Evolutionary conservation across 2,329 filamentous ascomycete genomes (phyloP), one percentile per base, ranked within the genome.

Genomic region (Diplocarpon mali): DNA sequence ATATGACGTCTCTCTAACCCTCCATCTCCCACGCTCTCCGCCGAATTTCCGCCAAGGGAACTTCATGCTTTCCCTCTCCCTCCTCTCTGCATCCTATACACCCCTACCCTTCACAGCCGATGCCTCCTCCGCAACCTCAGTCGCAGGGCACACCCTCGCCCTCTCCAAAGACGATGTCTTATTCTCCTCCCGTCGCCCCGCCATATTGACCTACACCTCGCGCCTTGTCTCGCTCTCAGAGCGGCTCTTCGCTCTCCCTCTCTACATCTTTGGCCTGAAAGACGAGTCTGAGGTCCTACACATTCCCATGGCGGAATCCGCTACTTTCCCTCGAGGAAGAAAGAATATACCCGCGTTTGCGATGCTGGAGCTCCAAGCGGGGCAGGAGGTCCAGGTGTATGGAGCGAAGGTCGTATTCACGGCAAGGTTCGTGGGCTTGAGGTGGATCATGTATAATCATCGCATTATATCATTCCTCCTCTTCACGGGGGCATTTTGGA

Each of bases 401-500:
- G 68, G 68, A 15, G 80, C 76, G 3, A 67, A 65, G 12, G 71
- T 94, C 29, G 73, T 72, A 2, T 77, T 96, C 50, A 78, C 75
- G 24, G 89, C 90, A 4, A 74, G 78, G 42, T 78, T 95, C 52
- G 72, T 74, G 10, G 90, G 90, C 0, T 62, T 95, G 49, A 70
- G 83, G 39, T 92, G 84, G 78, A 57, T 89, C 44, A 94, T 98
- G 85, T 92, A 92, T 57, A 80, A 86, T 49, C 82, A 90, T 66
- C 78, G 83, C 11, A 58, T 92, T 30, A 62, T 78, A 1, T 79
- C 79, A 5, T 88, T 87, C 47, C 42, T 83, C 0, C 57, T 80
- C 1, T 83, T 88, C 56, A 85, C 80, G 0, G 63, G 68, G 0
- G 54, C 76, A 0, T 95, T 95, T 64, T 96, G 89, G 87, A 60